Evolutionary conservation across 768 basidiomycete genomes (phyloP).

Genomic region (Russula lepida): DNA sequence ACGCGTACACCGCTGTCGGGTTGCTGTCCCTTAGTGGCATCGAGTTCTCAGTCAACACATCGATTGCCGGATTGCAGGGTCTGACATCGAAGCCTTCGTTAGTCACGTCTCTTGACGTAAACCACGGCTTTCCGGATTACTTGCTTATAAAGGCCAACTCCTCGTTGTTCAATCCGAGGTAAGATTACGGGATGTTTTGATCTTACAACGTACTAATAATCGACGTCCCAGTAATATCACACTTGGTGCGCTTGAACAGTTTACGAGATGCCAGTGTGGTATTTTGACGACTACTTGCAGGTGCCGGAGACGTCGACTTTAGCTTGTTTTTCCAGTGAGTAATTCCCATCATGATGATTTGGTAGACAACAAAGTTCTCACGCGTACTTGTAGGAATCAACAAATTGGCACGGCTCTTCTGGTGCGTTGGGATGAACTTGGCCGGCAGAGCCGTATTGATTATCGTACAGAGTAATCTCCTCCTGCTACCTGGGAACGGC

Average conservation of each 20-base stretch:
- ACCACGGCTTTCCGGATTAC: constrained; percentile 55
- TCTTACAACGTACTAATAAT: not conserved
- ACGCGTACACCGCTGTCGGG: constrained; percentile 59
- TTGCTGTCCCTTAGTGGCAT: constrained; percentile 49
- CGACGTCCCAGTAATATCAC: constrained; percentile 29
- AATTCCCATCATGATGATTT: not conserved
- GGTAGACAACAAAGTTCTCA: not conserved
- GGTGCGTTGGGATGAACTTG: constrained; percentile 27
- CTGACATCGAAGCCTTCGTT: constrained; percentile 48
- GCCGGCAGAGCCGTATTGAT: not conserved
- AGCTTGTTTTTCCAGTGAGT: constrained; percentile 46
- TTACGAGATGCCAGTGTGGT: not conserved
- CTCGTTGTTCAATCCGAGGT: constrained; percentile 60
- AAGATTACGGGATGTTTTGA: constrained; percentile 8
- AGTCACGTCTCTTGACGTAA: constrained; percentile 54
- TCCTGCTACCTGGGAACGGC: constrained; percentile 50
- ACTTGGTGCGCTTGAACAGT: constrained; percentile 25
- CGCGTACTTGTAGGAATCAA: constrained; percentile 27
- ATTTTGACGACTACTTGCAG: constrained; percentile 30
- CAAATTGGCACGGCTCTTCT: constrained; percentile 55
- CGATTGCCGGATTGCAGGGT: constrained; percentile 57
- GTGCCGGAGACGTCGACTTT: constrained; percentile 59
- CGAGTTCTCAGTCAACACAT: constrained; percentile 48
- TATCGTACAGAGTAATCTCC: constrained; percentile 37
- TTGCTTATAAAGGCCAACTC: constrained; percentile 61